phyloP scores from a whole-genome alignment of 2,329 filamentous ascomycete species.

The Colletotrichum liriopes region DNA sequence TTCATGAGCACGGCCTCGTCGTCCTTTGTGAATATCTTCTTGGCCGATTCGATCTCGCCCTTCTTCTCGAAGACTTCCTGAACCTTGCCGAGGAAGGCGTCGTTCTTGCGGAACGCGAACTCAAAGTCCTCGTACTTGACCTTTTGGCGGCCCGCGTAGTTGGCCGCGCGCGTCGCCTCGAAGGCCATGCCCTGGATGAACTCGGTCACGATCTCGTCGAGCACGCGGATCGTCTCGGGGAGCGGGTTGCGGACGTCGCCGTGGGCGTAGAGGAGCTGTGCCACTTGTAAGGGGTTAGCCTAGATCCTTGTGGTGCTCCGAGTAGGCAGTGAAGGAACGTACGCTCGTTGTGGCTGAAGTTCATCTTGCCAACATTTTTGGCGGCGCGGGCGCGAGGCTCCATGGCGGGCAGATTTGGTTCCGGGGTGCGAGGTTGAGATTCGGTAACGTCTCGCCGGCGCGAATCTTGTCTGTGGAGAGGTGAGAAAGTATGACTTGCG shows the following conservation, averaged over 20 bases:
- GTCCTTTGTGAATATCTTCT: slow-evolving; percentile 81
- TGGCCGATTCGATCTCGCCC: slow-evolving; percentile 85
- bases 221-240: slow-evolving; percentile 85
- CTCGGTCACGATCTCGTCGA: slow-evolving; percentile 97
- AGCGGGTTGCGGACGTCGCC: slow-evolving; percentile 86
- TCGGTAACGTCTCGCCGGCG: background rate
- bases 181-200: slow-evolving; percentile 96
- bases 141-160: slow-evolving; percentile 91
- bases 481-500: too few species aligned
- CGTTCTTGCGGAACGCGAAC: slow-evolving; percentile 90
- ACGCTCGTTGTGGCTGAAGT: slow-evolving; percentile 82
- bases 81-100: slow-evolving; percentile 88
- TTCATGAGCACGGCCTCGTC: slow-evolving; percentile 74
- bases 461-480: background rate
- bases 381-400: slow-evolving; percentile 84
- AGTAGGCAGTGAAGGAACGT: slow-evolving; percentile 51
- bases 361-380: slow-evolving; percentile 87
- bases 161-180: slow-evolving; percentile 87
- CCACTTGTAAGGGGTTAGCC: slow-evolving; percentile 65
- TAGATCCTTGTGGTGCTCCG: background rate
- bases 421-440: background rate
- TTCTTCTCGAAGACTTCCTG: slow-evolving; percentile 92
- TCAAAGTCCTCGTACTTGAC: slow-evolving; percentile 99
- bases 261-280: slow-evolving; percentile 83
- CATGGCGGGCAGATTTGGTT: slow-evolving; percentile 63